Evolutionary conservation across 768 basidiomycete species (phyloP), one percentile per base, ranked within the genome.

Genomic region (Rhodotorula graminis): DNA sequence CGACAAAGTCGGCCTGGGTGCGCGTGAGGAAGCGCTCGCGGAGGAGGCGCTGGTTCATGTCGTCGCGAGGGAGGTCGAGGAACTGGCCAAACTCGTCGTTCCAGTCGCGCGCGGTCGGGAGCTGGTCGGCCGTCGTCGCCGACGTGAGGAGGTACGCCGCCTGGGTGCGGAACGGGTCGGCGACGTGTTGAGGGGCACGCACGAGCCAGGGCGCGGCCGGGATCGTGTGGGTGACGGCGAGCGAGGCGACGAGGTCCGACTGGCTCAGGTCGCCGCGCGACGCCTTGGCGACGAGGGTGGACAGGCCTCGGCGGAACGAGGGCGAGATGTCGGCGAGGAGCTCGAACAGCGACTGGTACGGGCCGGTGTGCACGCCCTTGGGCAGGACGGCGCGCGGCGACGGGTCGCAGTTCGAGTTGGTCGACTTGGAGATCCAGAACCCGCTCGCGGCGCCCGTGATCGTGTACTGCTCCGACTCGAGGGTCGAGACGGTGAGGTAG

Each of bases 41-140:
- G 53, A 82, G 67, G 31, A 83, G 79, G 40, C 81, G 72, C 68
- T 83, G 82, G 68, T 81, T 79, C 69, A 80, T 79, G 29, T 72
- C 77, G 21, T 61, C 65, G 60, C 76, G 74, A 0, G 82, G 82
- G 49, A 84, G 71, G 75, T 83, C 83, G 55, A 80, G 77, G 74
- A 81, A 81, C 69, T 81, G 80, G 61, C 81, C 81, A 42, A 82
- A 79, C 76, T 84, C 83, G 72, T 83, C 83, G 78, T 83, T 84
- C 83, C 83, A 84, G 65, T 84, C 83, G 61, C 82, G 73, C 12
- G 82, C 80, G 47, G 76, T 79, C 59, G 83, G 83, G 18, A 84
- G 77, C 14, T 77, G 78, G 19, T 83, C 82, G 16, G 80, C 78
- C 23, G 76, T 78, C 47, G 77, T 80, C 8, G 82, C 79, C 2